Conservation (phyloP, 2,329 filamentous ascomycete species). For the Fusarium sulawesiense region DNA sequence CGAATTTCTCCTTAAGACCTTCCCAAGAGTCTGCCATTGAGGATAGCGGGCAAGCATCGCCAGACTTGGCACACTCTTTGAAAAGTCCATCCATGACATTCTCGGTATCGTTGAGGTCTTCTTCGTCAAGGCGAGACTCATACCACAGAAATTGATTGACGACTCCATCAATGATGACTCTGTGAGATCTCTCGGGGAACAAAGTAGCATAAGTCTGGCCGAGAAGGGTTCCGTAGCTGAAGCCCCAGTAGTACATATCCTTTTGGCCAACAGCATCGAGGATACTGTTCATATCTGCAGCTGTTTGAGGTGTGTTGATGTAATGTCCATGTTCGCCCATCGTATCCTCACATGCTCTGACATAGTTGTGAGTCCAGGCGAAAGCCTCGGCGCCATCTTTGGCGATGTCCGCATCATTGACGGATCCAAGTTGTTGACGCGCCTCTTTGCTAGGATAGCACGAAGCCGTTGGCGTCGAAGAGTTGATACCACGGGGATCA, state of each 20-base stretch:
- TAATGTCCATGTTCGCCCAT: slow-evolving; percentile 59
- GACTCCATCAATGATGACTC: slow-evolving; percentile 54
- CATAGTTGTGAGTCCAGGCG: slow-evolving; percentile 56
- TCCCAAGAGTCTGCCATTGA: slow-evolving; percentile 52
- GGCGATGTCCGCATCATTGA: slow-evolving; percentile 43
- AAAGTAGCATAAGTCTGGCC: slow-evolving; percentile 56
- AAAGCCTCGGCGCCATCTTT: slow-evolving; percentile 54
- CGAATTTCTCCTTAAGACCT: slow-evolving; percentile 49
- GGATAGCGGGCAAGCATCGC: slow-evolving; percentile 57
- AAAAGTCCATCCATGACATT: slow-evolving; percentile 49
- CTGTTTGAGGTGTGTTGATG: slow-evolving; percentile 62
- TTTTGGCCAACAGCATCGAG: slow-evolving; percentile 54
- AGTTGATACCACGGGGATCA: slow-evolving; percentile 59
- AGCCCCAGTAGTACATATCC: slow-evolving; percentile 55
- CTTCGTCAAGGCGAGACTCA: slow-evolving; percentile 35
- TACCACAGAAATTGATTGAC: slow-evolving; percentile 52
- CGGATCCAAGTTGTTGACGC: slow-evolving; percentile 44
- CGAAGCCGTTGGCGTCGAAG: slow-evolving; percentile 46
- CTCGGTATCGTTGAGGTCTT: slow-evolving; percentile 48
- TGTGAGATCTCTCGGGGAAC: slow-evolving; percentile 49
- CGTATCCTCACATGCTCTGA: slow-evolving; percentile 55
- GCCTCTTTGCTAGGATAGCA: slow-evolving; percentile 55
- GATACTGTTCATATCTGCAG: slow-evolving; percentile 63
- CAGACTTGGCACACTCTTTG: slow-evolving; percentile 55
- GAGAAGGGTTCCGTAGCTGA: slow-evolving; percentile 57